phyloP scores from a whole-genome alignment of 495 filamentous ascomycete species.

The Penicillium robsamsonii region DNA sequence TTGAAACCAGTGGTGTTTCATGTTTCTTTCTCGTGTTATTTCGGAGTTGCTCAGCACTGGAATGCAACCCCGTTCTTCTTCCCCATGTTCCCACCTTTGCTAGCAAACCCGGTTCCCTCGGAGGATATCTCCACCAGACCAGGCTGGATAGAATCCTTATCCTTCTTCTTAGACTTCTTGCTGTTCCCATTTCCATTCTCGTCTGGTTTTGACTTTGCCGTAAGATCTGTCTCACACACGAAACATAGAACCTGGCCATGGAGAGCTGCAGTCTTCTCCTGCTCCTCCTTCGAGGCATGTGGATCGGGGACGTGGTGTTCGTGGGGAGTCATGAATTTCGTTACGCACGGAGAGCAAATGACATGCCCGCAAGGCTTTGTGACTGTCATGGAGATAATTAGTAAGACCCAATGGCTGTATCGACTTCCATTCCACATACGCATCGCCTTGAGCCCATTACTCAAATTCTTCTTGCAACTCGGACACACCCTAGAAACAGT shows the following conservation, averaged over 20 bases:
- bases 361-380: conserved; percentile 95
- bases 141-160: conserved; percentile 55
- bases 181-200: conserved; percentile 24
- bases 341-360: conserved; percentile 82
- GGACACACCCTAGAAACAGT: conserved; percentile 71
- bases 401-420: background rate
- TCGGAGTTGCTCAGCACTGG: conserved; percentile 60
- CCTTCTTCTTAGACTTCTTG: conserved; percentile 47
- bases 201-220: conserved; percentile 20
- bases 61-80: conserved; percentile 80
- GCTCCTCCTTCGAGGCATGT: conserved; percentile 57
- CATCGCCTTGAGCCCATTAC: conserved; percentile 79
- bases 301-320: conserved; percentile 54
- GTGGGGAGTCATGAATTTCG: conserved; percentile 76
- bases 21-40: background rate
- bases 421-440: conserved; percentile 37
- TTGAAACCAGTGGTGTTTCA: background rate
- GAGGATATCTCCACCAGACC: conserved; percentile 81
- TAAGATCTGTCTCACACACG: conserved; percentile 82
- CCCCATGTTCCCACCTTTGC: conserved; percentile 76
- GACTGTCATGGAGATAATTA: conserved; percentile 38
- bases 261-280: conserved; percentile 37
- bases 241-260: conserved; percentile 65
- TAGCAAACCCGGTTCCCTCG: conserved; percentile 92
- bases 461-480: conserved; percentile 80